Base-by-base conservation (phyloP, 495 filamentous ascomycete species). In the Penicillium parvum region DNA sequence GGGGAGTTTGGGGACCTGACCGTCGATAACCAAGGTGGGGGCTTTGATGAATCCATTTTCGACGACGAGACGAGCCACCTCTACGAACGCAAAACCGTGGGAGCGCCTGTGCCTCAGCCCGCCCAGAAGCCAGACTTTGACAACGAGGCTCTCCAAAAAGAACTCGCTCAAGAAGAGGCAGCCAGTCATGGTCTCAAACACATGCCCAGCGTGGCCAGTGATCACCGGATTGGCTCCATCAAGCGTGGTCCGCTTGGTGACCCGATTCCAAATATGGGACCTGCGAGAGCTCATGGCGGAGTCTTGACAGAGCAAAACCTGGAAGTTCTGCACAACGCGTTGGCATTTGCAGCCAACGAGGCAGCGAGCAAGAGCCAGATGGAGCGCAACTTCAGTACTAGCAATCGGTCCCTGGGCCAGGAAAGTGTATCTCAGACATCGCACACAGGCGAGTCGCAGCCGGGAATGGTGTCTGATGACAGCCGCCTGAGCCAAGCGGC, bases 41-140 rank as follows among this genome's bases (percentile, higher is more conserved):
- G 69, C 11, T 89, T 90, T 52, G 86, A 90, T 49, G 86, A 90
- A 54, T 86, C 84, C 17, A 76, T 89, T 20, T 89, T 90, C 52
- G 86, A 90, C 54, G 73, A 82, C 23, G 73, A 82, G 60, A 76
- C 49, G 11, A 73, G 72, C 41, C 66, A 74, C 44, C 53, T 79
- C 9, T 76, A 75, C 44, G 66, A 66, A 32, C 62, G 63, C 20
- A 68, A 65, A 33, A 43, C 40, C 16, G 58, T 55, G 11, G 35
- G 47, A 10, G 45, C 43, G 22, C 49, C 43, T 26, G 43, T 41
- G n/a, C 27, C 33, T 8, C 45, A 60, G 3, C 23, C 52, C n/a
- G 14, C 39, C 11, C 20, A 56, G 10, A 36, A 45, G 7, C n/a
- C 16, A 3, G 33, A 7, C 8, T 15, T 42, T 23, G 37, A 15